phyloP scores from a whole-genome alignment of 140 eudicot species.

The Oenanthe javanica region DNA sequence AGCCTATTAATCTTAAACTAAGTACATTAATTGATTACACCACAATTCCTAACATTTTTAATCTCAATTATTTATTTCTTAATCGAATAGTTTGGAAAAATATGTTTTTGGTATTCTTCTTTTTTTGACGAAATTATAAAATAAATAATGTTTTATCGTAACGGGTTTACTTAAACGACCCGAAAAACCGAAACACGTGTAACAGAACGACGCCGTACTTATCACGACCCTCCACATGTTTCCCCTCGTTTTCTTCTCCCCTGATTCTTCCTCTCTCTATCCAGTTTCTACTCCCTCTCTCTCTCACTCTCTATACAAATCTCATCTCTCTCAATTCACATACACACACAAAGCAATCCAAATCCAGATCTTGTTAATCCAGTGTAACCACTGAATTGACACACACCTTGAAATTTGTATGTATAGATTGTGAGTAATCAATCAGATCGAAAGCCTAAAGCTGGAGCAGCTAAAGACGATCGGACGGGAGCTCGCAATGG shows the following conservation, averaged over 20 bases:
- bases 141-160: too few relatives aligned
- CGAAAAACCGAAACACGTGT: neutral
- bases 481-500: slow-evolving; percentile 97
- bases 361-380: neutral
- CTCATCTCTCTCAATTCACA: neutral
- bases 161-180: neutral
- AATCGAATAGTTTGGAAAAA: too few relatives aligned
- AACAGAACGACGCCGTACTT: slow-evolving; percentile 7
- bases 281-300: neutral
- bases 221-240: slow-evolving; percentile 7
- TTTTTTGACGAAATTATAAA: too few relatives aligned
- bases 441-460: slow-evolving; percentile 15
- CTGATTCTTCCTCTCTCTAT: neutral
- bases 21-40: too few relatives aligned
- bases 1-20: too few relatives aligned
- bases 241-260: neutral
- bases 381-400: neutral
- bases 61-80: too few relatives aligned
- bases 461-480: slow-evolving; percentile 95
- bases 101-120: too few relatives aligned
- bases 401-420: neutral
- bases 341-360: neutral
- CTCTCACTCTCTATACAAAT: neutral
- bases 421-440: neutral
- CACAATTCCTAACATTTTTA: too few relatives aligned